Percentiles rank a stretch among this genome's conserved stretches.
Conservation (phyloP, 140 eudicot genomes). For the Ambrosia hybrid region DNA sequence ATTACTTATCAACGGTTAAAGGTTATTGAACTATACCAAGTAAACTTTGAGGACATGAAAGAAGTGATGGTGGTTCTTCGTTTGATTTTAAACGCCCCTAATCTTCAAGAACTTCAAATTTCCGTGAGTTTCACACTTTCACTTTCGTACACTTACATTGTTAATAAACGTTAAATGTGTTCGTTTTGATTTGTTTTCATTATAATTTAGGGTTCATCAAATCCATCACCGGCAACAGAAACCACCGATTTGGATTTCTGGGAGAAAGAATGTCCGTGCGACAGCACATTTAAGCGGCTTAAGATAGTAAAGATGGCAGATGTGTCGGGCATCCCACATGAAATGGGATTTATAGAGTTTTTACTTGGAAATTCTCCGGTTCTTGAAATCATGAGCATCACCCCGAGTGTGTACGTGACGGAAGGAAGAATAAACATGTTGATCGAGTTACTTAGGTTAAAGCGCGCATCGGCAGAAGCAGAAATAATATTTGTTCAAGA, state of each 20-base stretch:
- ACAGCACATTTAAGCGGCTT: conserved; percentile 46
- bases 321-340: conserved; percentile 60
- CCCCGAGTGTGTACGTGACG: conserved; percentile 58
- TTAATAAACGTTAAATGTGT: background rate
- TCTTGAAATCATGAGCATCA: conserved; percentile 62
- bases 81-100: conserved; percentile 69
- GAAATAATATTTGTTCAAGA: conserved; percentile 59
- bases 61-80: conserved; percentile 82
- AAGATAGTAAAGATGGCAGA: conserved; percentile 71
- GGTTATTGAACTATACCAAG: conserved; percentile 76
- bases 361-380: conserved; percentile 70
- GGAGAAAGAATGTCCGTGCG: conserved; percentile 52
- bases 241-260: conserved; percentile 59
- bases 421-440: conserved; percentile 58
- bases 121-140: conserved; percentile 71
- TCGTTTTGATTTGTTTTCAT: background rate
- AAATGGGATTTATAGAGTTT: conserved; percentile 71
- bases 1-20: conserved; percentile 52
- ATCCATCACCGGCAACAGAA: conserved; percentile 45
- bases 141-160: background rate
- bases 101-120: conserved; percentile 74
- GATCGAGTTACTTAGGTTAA: conserved; percentile 63
- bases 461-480: conserved; percentile 85
- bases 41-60: conserved; percentile 85
- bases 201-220: conserved; percentile 61